Evolutionary conservation across 2,329 filamentous ascomycete species (phyloP).

Genomic region (Immersiporthe knoxdaviesiana): DNA sequence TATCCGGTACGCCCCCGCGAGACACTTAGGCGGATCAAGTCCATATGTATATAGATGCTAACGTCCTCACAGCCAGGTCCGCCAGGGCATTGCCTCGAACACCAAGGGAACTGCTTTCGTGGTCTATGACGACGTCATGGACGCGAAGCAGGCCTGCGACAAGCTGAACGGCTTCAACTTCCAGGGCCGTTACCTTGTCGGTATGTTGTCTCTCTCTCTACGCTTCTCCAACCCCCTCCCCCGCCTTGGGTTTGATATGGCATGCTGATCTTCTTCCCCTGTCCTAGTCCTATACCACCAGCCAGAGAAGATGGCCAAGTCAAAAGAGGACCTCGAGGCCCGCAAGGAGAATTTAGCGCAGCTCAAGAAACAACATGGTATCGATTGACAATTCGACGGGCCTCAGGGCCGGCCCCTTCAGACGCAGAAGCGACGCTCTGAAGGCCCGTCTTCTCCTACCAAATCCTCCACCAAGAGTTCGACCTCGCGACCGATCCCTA

Average conservation of each 20-base stretch:
- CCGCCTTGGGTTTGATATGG: not conserved
- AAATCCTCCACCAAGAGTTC: slow-evolving; percentile 42
- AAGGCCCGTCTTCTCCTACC: slow-evolving; percentile 62
- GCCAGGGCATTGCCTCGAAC: slow-evolving; percentile 94
- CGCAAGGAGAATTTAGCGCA: slow-evolving; percentile 97
- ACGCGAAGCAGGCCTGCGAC: slow-evolving; percentile 98
- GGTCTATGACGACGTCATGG: slow-evolving; percentile 98
- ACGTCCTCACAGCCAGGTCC: slow-evolving; percentile 76
- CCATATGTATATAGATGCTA: slow-evolving; percentile 23
- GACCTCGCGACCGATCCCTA: slow-evolving; percentile 27
- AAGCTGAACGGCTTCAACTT: slow-evolving; percentile 99
- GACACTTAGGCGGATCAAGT: not conserved
- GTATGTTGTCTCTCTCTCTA: slow-evolving; percentile 64
- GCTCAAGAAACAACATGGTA: slow-evolving; percentile 96
- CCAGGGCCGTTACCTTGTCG: slow-evolving; percentile 97
- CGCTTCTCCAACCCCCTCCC: not conserved
- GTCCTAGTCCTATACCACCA: slow-evolving; percentile 64
- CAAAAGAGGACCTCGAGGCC: slow-evolving; percentile 90
- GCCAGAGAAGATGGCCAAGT: slow-evolving; percentile 72
- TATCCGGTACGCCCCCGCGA: slow-evolving; percentile 73
- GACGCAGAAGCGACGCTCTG: slow-evolving; percentile 54
- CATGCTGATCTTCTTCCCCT: slow-evolving; percentile 23
- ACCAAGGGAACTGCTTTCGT: slow-evolving; percentile 99
- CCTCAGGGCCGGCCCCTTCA: slow-evolving; percentile 58
- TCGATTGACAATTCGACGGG: slow-evolving; percentile 91